Evolutionary conservation across 805 yeast genomes (phyloP).

Genomic region (Nakazawaea ishiwadae): DNA sequence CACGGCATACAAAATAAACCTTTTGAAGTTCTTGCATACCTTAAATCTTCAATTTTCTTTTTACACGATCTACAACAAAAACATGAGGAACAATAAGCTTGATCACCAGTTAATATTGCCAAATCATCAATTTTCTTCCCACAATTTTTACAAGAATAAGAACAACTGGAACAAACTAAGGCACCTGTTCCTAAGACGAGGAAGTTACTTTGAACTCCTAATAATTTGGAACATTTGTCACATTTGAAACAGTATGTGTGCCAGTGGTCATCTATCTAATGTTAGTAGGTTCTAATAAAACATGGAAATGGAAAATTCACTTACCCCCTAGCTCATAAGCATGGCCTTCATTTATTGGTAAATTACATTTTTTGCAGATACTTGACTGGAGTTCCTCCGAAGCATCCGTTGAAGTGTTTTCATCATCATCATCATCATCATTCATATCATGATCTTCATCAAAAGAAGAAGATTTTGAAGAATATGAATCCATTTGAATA

Average conservation of each 20-base stretch:
- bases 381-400: conserved; percentile 11
- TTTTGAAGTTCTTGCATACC: conserved; percentile 89
- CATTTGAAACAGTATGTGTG: conserved; percentile 91
- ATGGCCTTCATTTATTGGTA: conserved; percentile 77
- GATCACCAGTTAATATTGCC: conserved; percentile 93
- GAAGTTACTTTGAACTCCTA: conserved; percentile 87
- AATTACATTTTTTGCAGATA: conserved; percentile 32
- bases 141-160: conserved; percentile 87
- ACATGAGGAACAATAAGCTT: conserved; percentile 88
- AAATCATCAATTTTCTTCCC: conserved; percentile 83
- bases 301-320: neutral
- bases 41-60: conserved; percentile 76
- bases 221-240: conserved; percentile 69
- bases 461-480: neutral
- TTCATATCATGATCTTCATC: conserved; percentile 3
- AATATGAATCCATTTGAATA: conserved; percentile 1
- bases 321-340: conserved; percentile 87
- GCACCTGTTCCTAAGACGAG: conserved; percentile 91
- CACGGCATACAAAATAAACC: conserved; percentile 93
- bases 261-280: conserved; percentile 63
- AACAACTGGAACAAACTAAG: conserved; percentile 83
- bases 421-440: conserved; percentile 3
- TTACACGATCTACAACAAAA: conserved; percentile 88
- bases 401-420: conserved; percentile 3
- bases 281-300: neutral